Evolutionary conservation across 805 yeast genomes (phyloP), one percentile per base, ranked within the genome.

Genomic region (Pichia nanzhaoensis): DNA sequence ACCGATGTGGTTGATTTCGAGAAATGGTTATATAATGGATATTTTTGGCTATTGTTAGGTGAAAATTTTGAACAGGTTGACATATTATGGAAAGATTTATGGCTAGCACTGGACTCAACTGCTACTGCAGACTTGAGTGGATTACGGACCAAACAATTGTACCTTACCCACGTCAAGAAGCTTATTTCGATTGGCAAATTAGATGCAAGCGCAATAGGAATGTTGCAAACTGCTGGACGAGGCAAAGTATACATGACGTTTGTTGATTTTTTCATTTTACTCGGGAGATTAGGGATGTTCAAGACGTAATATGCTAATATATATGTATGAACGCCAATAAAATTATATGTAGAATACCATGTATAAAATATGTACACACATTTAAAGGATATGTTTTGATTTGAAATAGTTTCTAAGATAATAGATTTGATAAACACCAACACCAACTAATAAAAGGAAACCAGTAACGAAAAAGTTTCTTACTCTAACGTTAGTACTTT

Each of bases 321-420:
- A n/a, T 36, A 24, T 35, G 18, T 37, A 27, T 37, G 17, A 31
- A 21, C 21, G 21, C 9, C 16, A 8, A 22, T 10, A 31, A 14
- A 16, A 20, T n/a, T n/a, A 13, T 41, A 16, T 20, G 19, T 14
- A 28, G 18, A 14, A 19, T 19, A 38, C 27, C 12, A 30, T 30
- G 16, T 5, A 30, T 30, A 8, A 8, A 24, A 24, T 24, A 24
- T 14, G 16, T 30, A 13, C 12, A 14, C 16, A 17, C 16, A 39
- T 24, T 56, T 63, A 82, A 53, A 84, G 75, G 57, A 85, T 84
- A 61, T 85, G 91, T 65, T 84, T 85, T 37, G 88, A 77, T 67
- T 79, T 82, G 82, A 93, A 93, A 73, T 86, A 93, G 64, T 85
- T 83, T 70, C 96, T 83, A 69, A 93, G 76, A 69, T 93, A 93